Conservation (phyloP, 768 basidiomycete species). For the Dendrothele bispora region DNA sequence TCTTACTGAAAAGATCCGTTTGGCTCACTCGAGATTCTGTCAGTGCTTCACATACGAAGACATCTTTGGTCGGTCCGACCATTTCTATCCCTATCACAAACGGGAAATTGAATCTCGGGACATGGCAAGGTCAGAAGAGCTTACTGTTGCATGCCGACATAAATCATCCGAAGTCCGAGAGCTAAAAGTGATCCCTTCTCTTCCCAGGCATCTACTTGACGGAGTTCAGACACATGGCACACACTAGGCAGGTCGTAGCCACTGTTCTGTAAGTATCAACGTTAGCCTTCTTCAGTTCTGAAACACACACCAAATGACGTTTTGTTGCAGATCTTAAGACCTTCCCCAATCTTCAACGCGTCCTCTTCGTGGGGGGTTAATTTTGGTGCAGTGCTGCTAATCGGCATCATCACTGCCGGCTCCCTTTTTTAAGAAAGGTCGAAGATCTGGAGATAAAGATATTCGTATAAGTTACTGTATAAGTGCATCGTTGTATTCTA, state of each 20-base stretch:
- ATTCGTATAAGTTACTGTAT: too few species aligned
- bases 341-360: too few species aligned
- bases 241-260: constrained; percentile 72
- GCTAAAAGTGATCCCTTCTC: neutral
- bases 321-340: too few species aligned
- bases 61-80: constrained; percentile 80
- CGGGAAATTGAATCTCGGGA: constrained; percentile 77
- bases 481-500: too few species aligned
- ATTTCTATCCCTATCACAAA: constrained; percentile 83
- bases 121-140: constrained; percentile 79
- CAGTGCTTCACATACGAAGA: constrained; percentile 90
- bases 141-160: neutral
- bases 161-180: neutral
- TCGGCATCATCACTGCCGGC: too few species aligned
- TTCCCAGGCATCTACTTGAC: constrained; percentile 79
- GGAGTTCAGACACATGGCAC: constrained; percentile 74
- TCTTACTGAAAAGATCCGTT: constrained; percentile 1
- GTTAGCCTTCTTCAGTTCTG: too few species aligned
- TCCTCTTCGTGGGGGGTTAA: too few species aligned
- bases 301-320: too few species aligned
- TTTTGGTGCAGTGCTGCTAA: too few species aligned
- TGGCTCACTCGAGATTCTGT: constrained; percentile 9
- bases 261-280: constrained; percentile 74
- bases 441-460: too few species aligned
- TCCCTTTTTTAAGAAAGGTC: too few species aligned